Evolutionary conservation across 2,329 filamentous ascomycete genomes (phyloP), one percentile per base, ranked within the genome.

Genomic region (Diaporthe longicolla): DNA sequence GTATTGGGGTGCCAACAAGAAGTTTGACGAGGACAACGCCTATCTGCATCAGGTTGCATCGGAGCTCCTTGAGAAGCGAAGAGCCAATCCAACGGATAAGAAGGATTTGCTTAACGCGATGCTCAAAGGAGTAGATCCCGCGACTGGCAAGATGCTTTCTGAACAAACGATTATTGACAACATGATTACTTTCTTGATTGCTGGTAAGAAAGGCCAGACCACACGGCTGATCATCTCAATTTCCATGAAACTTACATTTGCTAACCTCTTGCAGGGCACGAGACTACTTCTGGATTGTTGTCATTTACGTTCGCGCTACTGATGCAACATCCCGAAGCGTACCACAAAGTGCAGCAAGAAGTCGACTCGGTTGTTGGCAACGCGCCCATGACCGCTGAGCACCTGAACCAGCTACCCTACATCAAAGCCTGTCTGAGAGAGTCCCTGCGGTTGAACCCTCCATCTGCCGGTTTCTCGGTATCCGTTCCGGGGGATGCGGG

Each of bases 1-100:
- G 89, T 87, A 0, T 89, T n/a, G 19, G 5, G 19, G 32, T 1
- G 26, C 65, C 17, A 54, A n/a, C 17, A 24, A 8, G 35, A 35
- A 29, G 8, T 70, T 70, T 21, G 24, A 52, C 4, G 24, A 52
- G 19, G 48, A 50, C 21, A 70, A 11, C 8, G 11, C 15, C 0
- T 19, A 10, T 15, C 19, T 70, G 1, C 35, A 52, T 7, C 26
- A 52, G 17, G 21, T 52, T 8, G 32, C 21, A 6, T 24, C 17
- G 3, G 61, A 10, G 7, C 29, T 66, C 4, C 17, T 70, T 15
- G 65, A 57, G 13, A 24, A 4, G 11, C 35, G 65, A 21, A 26
- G 65, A 13, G 21, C 10, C 1, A 40, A 52, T 19, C 43, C 24
- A 70, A 73, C 19, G 13, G 74, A 76, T 13, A 63, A 71, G 8